Conservation (phyloP, 345 rosid species). For the Xanthoceras sorbifolium region DNA sequence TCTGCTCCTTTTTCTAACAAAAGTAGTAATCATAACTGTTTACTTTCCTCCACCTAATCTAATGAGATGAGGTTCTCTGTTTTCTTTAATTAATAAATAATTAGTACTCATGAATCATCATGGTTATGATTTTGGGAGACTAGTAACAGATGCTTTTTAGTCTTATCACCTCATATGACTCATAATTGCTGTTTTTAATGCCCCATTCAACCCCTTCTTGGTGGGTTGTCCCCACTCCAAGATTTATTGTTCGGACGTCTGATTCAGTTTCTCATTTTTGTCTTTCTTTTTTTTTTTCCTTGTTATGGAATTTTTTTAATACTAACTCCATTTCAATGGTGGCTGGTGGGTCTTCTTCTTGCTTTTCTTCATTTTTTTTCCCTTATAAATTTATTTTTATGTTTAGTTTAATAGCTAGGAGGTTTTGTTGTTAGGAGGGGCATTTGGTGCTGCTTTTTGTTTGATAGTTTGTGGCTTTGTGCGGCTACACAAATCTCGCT, state of each 20-base stretch:
- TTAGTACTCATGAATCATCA: background rate
- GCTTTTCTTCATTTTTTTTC: background rate
- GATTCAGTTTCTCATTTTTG: conserved; percentile 12
- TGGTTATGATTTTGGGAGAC: conserved; percentile 19
- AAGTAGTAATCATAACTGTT: conserved; percentile 31
- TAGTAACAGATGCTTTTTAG: conserved; percentile 19
- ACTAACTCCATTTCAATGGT: conserved; percentile 22
- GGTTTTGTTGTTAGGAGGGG: conserved; percentile 16
- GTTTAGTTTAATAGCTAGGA: background rate
- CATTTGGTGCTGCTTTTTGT: conserved; percentile 17
- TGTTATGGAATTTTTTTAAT: background rate
- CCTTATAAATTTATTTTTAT: background rate
- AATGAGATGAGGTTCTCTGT: conserved; percentile 24
- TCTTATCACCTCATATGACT: conserved; percentile 28
- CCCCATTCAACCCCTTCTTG: conserved; percentile 40
- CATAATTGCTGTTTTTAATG: conserved; percentile 40
- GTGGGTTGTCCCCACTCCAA: conserved; percentile 40
- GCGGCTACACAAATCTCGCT: background rate
- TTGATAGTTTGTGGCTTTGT: conserved; percentile 18
- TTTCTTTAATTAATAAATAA: background rate
- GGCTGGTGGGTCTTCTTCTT: conserved; percentile 9
- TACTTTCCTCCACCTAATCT: conserved; percentile 45
- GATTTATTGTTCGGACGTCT: conserved; percentile 25
- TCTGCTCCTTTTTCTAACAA: conserved; percentile 14
- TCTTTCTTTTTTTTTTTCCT: background rate